Conservation (phyloP, 2,329 filamentous ascomycete species). For the Fusarium concolor region DNA sequence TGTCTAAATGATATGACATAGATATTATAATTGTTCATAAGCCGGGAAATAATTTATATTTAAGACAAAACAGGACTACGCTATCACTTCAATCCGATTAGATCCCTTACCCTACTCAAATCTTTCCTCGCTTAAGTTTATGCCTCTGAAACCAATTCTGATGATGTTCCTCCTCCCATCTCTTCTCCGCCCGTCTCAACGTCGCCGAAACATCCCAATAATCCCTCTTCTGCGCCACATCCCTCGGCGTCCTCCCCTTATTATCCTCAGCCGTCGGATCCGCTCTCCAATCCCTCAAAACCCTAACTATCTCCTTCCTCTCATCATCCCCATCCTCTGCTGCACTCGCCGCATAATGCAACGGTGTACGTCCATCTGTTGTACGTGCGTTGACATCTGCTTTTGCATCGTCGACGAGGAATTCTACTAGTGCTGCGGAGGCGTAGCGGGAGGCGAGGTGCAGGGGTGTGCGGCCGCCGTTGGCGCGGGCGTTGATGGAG, state of each 20-base stretch:
- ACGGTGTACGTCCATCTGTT: slow-evolving; percentile 47
- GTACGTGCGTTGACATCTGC: slow-evolving; percentile 48
- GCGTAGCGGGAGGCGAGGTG: slow-evolving; percentile 49
- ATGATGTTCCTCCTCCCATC: slow-evolving; percentile 50
- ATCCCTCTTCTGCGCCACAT: slow-evolving; percentile 50
- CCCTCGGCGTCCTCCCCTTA: slow-evolving; percentile 46
- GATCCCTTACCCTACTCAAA: no score
- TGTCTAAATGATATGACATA: no score
- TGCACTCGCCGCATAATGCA: slow-evolving; percentile 50
- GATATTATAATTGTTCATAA: no score
- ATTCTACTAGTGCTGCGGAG: slow-evolving; percentile 48
- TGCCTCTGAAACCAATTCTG: slow-evolving; percentile 47
- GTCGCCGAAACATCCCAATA: slow-evolving; percentile 50
- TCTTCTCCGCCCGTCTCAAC: slow-evolving; percentile 49
- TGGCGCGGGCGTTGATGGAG: slow-evolving; percentile 44
- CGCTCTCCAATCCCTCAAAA: slow-evolving; percentile 47
- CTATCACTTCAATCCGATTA: no score
- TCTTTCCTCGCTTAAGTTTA: slow-evolving; percentile 30
- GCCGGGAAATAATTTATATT: no score
- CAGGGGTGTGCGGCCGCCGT: slow-evolving; percentile 48
- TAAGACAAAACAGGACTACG: no score
- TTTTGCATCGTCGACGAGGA: slow-evolving; percentile 47
- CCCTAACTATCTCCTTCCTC: slow-evolving; percentile 46
- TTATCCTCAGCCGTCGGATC: slow-evolving; percentile 47
- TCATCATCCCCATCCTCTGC: slow-evolving; percentile 49